Evolutionary conservation across 352 stramenopile species (phyloP).

Genomic region (Globisporangium sylvaticum): DNA sequence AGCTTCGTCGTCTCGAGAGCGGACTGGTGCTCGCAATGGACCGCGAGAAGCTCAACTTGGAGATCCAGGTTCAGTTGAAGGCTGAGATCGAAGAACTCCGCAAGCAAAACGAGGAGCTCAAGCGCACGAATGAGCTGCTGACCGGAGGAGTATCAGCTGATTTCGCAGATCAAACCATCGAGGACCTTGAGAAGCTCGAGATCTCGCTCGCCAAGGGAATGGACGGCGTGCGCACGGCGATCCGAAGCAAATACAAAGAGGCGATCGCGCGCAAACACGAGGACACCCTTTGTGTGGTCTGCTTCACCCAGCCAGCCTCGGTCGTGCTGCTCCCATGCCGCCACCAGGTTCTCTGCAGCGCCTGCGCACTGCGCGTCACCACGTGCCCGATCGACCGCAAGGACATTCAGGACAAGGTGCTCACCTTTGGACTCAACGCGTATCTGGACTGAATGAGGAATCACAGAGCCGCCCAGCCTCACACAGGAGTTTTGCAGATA

Average conservation of each 20-base stretch:
- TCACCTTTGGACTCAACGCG: constrained; percentile 55
- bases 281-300: constrained; percentile 48
- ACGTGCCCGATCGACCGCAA: constrained; percentile 58
- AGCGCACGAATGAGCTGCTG: constrained; percentile 18
- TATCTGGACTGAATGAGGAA: constrained; percentile 21
- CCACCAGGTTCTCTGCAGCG: constrained; percentile 58
- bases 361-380: constrained; percentile 44
- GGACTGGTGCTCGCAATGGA: constrained; percentile 32
- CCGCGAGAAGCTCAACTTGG: constrained; percentile 20
- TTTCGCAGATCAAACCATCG: constrained; percentile 26
- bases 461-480: background rate
- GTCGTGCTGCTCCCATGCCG: constrained; percentile 56
- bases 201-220: constrained; percentile 22
- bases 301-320: constrained; percentile 36
- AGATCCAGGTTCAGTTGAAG: constrained; percentile 35
- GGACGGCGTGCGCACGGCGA: constrained; percentile 24
- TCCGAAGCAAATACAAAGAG: constrained; percentile 28
- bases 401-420: constrained; percentile 55
- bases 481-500: background rate
- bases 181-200: constrained; percentile 46
- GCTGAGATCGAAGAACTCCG: constrained; percentile 19
- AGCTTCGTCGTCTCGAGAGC: constrained; percentile 25
- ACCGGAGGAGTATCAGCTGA: constrained; percentile 15
- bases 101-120: constrained; percentile 24
- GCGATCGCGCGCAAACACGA: constrained; percentile 19